Conservation (phyloP, 257 asterid species). For the Parsonsia alboflavescens region DNA sequence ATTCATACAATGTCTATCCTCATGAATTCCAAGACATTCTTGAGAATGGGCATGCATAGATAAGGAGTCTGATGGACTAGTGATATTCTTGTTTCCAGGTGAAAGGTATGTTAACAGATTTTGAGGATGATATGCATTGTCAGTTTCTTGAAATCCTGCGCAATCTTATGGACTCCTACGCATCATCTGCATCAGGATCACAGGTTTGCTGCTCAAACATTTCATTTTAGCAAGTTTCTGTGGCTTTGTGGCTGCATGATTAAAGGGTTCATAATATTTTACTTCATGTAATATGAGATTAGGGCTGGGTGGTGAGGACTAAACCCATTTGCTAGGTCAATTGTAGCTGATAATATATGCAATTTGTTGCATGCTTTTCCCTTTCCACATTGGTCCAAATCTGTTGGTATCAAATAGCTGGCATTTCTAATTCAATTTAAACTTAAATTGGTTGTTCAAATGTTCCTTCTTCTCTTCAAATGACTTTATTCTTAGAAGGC, state of each 20-base stretch:
- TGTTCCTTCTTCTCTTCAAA: background rate
- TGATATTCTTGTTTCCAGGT: constrained; percentile 48
- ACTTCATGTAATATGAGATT: background rate
- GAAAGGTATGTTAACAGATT: constrained; percentile 82
- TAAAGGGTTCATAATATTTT: too few relatives aligned
- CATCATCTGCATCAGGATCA: constrained; percentile 45
- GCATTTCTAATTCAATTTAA: background rate
- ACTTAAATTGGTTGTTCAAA: background rate
- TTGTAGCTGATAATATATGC: background rate
- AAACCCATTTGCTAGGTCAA: background rate
- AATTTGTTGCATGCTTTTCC: background rate
- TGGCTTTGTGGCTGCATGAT: too few relatives aligned
- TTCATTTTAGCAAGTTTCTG: background rate
- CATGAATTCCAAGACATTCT: background rate
- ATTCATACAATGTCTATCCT: background rate
- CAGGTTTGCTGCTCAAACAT: constrained; percentile 44
- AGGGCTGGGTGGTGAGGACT: background rate
- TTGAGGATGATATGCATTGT: constrained; percentile 94
- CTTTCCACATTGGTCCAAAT: background rate
- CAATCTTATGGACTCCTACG: constrained; percentile 74
- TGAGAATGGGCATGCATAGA: background rate
- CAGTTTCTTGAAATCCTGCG: constrained; percentile 94
- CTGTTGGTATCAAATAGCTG: background rate
- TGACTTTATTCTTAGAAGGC: background rate
- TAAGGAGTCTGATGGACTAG: background rate